These are phyloP conservation scores for Nicotiana noctiflora DNA, from an alignment of 257 asterid genomes.

Conservation along the genomic window DNA sequence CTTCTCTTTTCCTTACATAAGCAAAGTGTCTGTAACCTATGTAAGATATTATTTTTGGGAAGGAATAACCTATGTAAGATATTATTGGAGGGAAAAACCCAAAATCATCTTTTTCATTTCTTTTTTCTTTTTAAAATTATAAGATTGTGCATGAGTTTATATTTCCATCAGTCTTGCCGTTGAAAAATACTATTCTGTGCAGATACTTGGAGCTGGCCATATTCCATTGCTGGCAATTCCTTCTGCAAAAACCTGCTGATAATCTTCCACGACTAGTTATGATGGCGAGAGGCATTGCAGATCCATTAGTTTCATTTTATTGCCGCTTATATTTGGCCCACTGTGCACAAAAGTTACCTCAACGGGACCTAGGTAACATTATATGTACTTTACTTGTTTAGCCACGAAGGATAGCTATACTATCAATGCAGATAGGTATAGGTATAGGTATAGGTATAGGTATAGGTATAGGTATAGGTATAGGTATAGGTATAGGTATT, in stretches of 20 bases:
- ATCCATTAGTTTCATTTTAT: slow-evolving; percentile 75
- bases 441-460: background rate
- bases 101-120: background rate
- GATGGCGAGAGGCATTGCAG: slow-evolving; percentile 85
- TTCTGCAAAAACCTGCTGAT: slow-evolving; percentile 44
- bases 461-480: background rate
- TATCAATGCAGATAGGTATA: background rate
- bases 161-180: background rate
- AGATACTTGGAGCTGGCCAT: slow-evolving; percentile 89
- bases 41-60: too few species aligned
- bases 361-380: slow-evolving; percentile 44
- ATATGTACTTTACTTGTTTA: slow-evolving; percentile 4
- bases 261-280: slow-evolving; percentile 62
- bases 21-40: background rate
- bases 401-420: background rate
- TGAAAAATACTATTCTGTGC: slow-evolving; percentile 16
- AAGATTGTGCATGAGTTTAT: background rate
- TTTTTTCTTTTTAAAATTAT: background rate
- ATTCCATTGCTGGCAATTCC: slow-evolving; percentile 75
- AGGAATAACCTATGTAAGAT: too few species aligned
- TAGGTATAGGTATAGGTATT: too few species aligned
- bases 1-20: background rate
- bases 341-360: slow-evolving; percentile 60
- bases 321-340: slow-evolving; percentile 77
- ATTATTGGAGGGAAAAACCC: background rate